Percentiles rank a stretch among this genome's conserved stretches.
phyloP scores from a whole-genome alignment of 495 filamentous ascomycete species.

The Cryomyces minteri region DNA sequence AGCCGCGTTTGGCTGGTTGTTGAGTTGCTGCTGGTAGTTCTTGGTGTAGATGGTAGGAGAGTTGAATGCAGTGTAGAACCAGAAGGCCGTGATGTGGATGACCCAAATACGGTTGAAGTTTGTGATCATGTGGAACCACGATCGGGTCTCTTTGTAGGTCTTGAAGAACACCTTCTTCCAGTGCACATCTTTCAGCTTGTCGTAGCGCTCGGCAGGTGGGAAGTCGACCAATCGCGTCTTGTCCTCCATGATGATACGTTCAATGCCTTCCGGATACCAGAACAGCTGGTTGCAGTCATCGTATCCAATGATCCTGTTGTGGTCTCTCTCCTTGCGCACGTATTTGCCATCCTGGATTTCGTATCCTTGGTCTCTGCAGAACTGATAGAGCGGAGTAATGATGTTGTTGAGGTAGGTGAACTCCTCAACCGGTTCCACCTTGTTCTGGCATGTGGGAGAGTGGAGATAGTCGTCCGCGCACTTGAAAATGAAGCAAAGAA shows the following conservation, averaged over 20 bases:
- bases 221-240: constrained; percentile 90
- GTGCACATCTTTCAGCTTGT: constrained; percentile 83
- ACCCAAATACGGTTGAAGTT: constrained; percentile 99
- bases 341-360: constrained; percentile 94
- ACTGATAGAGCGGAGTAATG: constrained; percentile 93
- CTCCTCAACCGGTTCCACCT: constrained; percentile 86
- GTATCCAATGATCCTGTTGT: constrained; percentile 86
- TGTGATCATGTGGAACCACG: constrained; percentile 91
- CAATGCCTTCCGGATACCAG: constrained; percentile 98
- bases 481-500: constrained; percentile 98
- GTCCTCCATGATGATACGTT: constrained; percentile 79
- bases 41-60: constrained; percentile 66
- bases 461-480: constrained; percentile 90
- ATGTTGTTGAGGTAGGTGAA: constrained; percentile 90
- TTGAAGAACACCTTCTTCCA: constrained; percentile 99
- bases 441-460: constrained; percentile 80
- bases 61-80: constrained; percentile 95
- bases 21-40: constrained; percentile 61
- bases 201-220: constrained; percentile 67
- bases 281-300: constrained; percentile 99
- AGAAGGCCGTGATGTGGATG: constrained; percentile 83
- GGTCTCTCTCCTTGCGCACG: constrained; percentile 83
- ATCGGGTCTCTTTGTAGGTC: constrained; percentile 93
- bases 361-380: constrained; percentile 89
- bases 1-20: constrained; percentile 49